Base-by-base conservation (phyloP, 1,139 yeast species). In the Yamadazyma atmosphaerica region DNA sequence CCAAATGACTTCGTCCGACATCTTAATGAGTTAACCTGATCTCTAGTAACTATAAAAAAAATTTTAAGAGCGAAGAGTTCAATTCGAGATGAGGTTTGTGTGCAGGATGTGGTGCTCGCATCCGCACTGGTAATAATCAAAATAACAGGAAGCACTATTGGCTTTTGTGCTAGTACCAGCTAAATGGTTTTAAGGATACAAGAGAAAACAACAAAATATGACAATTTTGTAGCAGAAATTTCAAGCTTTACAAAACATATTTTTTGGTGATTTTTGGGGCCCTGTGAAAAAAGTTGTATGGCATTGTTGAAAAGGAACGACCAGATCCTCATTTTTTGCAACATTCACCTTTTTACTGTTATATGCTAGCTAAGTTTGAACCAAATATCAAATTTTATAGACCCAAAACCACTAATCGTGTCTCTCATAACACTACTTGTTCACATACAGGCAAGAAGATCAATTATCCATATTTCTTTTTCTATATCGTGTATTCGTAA, bases 1-100 rank as follows among this genome's bases (percentile, higher is more conserved):
- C 96, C 96, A 88, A 54, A 88, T 85, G 52, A 85, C 79, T 74
- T 80, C 75, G 67, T 72, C 77, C 30, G 77, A 72, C 75, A 69
- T 68, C 41, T 15, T 40, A 15, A 14, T 29, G 7, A 6, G n/a
- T 29, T 26, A 12, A 7, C 5, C 14, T 14, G 17, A 26, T 12
- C 17, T 17, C 13, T 29, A 13, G 14, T 4, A 16, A 16, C 22
- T 29, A 33, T 33, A 31, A 32, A 29, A 26, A 37, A 35, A 35
- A 34, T 34, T 34, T 34, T 38, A 34, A 25, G 23, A 9, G 21
- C 26, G n/a, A 23, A 23, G n/a, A 7, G 12, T 14, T 28, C 31
- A 15, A 9, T 19, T 6, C 9, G 34, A 32, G 34, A 32, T 32
- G 34, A 32, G 34, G 28, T 12, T 16, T 22, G 13, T 17, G 22